A percentile compares a stretch with the other conserved stretches of the same genome.
Evolutionary conservation across 2,329 filamentous ascomycete genomes (phyloP).

Genomic region (Aspergillus viridinutans): DNA sequence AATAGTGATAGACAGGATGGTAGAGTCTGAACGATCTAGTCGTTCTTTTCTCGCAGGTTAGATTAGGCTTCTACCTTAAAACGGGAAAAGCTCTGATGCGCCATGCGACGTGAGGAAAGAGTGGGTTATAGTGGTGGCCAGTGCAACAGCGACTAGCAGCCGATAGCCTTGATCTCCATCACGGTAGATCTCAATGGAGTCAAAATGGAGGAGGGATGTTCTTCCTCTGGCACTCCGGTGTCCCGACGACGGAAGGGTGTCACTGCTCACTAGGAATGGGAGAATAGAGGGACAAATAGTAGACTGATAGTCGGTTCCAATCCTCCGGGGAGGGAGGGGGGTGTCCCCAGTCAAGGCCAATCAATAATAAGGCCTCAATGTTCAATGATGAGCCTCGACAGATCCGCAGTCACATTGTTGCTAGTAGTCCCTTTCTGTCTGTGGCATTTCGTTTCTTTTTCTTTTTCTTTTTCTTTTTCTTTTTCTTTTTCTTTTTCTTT

Average conservation of each 20-base stretch:
- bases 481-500: constrained; percentile 4
- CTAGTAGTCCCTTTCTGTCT: constrained; percentile 4
- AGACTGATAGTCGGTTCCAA: constrained; percentile 8
- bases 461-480: neutral
- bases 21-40: neutral
- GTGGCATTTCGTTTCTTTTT: constrained; percentile 6
- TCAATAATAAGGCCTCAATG: constrained; percentile 11
- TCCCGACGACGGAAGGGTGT: constrained; percentile 2
- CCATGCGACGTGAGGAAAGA: constrained; percentile 10
- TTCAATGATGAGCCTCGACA: constrained; percentile 4
- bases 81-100: constrained; percentile 10
- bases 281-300: constrained; percentile 12
- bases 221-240: constrained; percentile 3
- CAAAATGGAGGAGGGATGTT: constrained; percentile 1
- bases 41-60: constrained; percentile 8
- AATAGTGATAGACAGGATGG: neutral
- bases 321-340: constrained; percentile 12
- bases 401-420: constrained; percentile 2
- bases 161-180: constrained; percentile 35
- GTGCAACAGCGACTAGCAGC: constrained; percentile 29
- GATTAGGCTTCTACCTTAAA: constrained; percentile 21
- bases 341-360: constrained; percentile 4
- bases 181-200: constrained; percentile 25
- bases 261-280: constrained; percentile 1
- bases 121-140: constrained; percentile 25